Evolutionary conservation across 2,329 filamentous ascomycete species (phyloP).

Genomic region (Albifimbria verrucaria): DNA sequence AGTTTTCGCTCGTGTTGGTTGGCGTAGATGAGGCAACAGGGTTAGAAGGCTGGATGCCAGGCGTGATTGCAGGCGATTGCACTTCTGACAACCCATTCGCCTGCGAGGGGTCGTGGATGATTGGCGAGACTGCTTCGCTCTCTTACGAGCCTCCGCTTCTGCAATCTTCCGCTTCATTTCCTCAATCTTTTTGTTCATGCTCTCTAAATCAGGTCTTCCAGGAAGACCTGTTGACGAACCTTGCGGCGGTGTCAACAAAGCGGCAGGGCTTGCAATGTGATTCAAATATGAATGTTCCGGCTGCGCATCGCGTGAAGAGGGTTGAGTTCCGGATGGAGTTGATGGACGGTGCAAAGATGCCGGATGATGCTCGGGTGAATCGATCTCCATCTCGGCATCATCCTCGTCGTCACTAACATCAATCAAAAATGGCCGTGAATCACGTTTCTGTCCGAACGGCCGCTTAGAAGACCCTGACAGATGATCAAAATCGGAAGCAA

Average conservation of each 20-base stretch:
- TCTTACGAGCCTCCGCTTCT: slow-evolving; percentile 55
- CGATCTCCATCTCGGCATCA: slow-evolving; percentile 66
- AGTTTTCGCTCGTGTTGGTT: no score
- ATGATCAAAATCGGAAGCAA: slow-evolving; percentile 70
- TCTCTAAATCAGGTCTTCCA: slow-evolving; percentile 39
- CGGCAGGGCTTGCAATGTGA: slow-evolving; percentile 36
- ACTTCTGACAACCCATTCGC: slow-evolving; percentile 8
- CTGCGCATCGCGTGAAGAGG: slow-evolving; percentile 40
- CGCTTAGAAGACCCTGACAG: slow-evolving; percentile 50
- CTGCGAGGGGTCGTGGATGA: slow-evolving; percentile 26
- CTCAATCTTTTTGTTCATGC: slow-evolving; percentile 57
- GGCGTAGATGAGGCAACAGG: no score
- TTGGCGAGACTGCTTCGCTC: slow-evolving; percentile 31
- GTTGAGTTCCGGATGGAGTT: slow-evolving; percentile 29
- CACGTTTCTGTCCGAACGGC: slow-evolving; percentile 56
- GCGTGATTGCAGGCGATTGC: neutral
- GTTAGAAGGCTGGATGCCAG: neutral
- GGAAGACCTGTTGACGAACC: slow-evolving; percentile 28
- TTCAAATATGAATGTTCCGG: slow-evolving; percentile 36
- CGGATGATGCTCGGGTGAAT: slow-evolving; percentile 46
- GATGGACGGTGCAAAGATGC: slow-evolving; percentile 27
- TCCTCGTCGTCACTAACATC: slow-evolving; percentile 75
- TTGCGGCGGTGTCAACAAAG: slow-evolving; percentile 35
- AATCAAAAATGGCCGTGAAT: slow-evolving; percentile 69
- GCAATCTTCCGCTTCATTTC: slow-evolving; percentile 58